A percentile compares a stretch with the other conserved stretches of the same genome.
Evolutionary conservation across 768 basidiomycete genomes (phyloP).

Genomic region (Symmetrospora coprosmae): DNA sequence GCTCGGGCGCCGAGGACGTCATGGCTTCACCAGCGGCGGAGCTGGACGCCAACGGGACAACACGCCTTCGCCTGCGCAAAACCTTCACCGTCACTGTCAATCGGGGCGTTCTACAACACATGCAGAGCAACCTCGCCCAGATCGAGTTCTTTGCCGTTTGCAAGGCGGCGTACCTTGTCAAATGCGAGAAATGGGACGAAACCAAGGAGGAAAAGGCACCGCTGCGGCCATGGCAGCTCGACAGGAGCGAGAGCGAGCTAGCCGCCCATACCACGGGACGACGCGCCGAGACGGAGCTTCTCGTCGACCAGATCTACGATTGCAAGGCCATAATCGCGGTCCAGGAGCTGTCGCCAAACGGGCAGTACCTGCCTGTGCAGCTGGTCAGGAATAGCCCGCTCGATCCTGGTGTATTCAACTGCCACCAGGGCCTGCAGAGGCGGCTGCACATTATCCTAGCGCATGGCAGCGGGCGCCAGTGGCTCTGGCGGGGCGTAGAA

Average conservation of each 20-base stretch:
- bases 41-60: conserved; percentile 54
- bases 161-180: conserved; percentile 67
- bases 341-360: conserved; percentile 69
- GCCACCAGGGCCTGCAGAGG: conserved; percentile 88
- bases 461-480: conserved; percentile 74
- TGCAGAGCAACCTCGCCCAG: conserved; percentile 63
- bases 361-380: conserved; percentile 67
- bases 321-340: conserved; percentile 78
- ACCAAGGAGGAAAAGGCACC: conserved; percentile 51
- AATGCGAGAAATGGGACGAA: conserved; percentile 86
- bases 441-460: conserved; percentile 59
- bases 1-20: conserved; percentile 53
- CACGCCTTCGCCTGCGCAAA: conserved; percentile 68
- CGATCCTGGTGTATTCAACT: conserved; percentile 69
- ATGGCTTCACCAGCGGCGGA: conserved; percentile 61
- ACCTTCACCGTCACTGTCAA: conserved; percentile 65
- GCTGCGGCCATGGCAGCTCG: not conserved
- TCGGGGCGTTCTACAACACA: conserved; percentile 54
- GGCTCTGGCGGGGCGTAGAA: conserved; percentile 71
- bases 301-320: conserved; percentile 74
- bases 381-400: conserved; percentile 59
- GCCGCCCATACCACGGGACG: conserved; percentile 38
- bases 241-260: not conserved
- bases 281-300: conserved; percentile 80
- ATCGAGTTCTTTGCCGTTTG: conserved; percentile 81